These are phyloP conservation scores for Aspergillus costaricaensis DNA, from an alignment of 2,329 filamentous ascomycete genomes.

Conservation along the genomic window DNA sequence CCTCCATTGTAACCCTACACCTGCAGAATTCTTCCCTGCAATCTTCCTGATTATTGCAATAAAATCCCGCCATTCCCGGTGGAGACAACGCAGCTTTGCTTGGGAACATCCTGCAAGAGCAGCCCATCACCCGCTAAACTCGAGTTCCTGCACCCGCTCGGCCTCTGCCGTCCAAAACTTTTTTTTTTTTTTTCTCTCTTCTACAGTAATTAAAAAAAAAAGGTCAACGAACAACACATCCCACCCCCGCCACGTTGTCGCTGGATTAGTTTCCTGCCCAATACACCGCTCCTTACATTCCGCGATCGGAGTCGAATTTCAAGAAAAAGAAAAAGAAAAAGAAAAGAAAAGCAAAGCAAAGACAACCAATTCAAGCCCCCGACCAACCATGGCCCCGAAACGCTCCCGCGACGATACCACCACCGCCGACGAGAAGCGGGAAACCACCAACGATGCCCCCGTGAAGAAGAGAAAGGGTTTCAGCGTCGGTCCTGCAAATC, in stretches of 20 bases:
- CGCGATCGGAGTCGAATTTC: background rate
- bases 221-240: background rate
- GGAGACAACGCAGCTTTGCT: slow-evolving; percentile 5
- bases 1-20: background rate
- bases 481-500: slow-evolving; percentile 81
- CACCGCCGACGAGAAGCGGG: slow-evolving; percentile 51
- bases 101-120: too few species aligned
- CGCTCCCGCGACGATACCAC: slow-evolving; percentile 51
- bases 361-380: background rate
- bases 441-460: slow-evolving; percentile 23
- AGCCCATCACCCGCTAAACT: background rate
- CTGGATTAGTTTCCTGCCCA: slow-evolving; percentile 13
- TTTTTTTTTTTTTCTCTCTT: background rate
- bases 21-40: background rate
- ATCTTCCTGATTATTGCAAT: background rate
- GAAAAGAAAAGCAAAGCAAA: background rate
- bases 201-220: background rate
- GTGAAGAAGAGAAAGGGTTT: slow-evolving; percentile 71
- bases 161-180: background rate
- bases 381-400: slow-evolving; percentile 59
- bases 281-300: slow-evolving; percentile 8
- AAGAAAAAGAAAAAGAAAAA: background rate
- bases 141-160: background rate
- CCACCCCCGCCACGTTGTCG: slow-evolving; percentile 5
- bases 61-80: background rate